These are phyloP conservation scores for Tremella mesenterica DNA, from an alignment of 768 basidiomycete genomes.

Conservation along the genomic window DNA sequence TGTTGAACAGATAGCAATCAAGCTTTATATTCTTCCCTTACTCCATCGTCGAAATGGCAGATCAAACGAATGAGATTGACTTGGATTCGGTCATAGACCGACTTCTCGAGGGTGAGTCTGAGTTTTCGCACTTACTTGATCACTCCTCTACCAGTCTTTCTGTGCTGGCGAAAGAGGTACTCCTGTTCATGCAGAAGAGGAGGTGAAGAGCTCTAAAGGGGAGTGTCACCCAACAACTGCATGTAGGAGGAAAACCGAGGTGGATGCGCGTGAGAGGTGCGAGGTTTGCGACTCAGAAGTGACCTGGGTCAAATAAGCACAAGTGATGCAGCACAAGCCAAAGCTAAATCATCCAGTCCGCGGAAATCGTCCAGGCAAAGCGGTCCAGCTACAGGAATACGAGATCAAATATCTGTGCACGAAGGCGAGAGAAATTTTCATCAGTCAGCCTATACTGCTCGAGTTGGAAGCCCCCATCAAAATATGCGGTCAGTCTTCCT, in stretches of 20 bases:
- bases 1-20: not conserved
- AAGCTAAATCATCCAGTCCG: conserved; percentile 55
- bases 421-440: conserved; percentile 97
- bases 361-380: conserved; percentile 96
- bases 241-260: too few relatives aligned
- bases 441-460: conserved; percentile 94
- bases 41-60: conserved; percentile 37
- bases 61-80: conserved; percentile 70
- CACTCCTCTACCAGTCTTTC: too few relatives aligned
- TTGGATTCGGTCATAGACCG: conserved; percentile 99
- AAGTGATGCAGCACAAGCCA: conserved; percentile 1
- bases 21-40: not conserved
- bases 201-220: too few relatives aligned
- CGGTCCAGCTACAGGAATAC: conserved; percentile 94
- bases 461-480: conserved; percentile 99
- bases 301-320: too few relatives aligned
- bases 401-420: conserved; percentile 99
- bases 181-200: too few relatives aligned
- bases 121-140: not conserved
- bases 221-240: too few relatives aligned
- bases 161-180: too few relatives aligned
- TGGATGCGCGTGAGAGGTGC: too few relatives aligned
- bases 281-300: too few relatives aligned
- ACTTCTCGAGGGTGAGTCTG: conserved; percentile 78
- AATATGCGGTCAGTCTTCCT: conserved; percentile 75